A percentile compares a stretch with the other conserved stretches of the same genome.
phyloP scores from a whole-genome alignment of 2,329 filamentous ascomycete species.

The Leptographium galeiforme region DNA sequence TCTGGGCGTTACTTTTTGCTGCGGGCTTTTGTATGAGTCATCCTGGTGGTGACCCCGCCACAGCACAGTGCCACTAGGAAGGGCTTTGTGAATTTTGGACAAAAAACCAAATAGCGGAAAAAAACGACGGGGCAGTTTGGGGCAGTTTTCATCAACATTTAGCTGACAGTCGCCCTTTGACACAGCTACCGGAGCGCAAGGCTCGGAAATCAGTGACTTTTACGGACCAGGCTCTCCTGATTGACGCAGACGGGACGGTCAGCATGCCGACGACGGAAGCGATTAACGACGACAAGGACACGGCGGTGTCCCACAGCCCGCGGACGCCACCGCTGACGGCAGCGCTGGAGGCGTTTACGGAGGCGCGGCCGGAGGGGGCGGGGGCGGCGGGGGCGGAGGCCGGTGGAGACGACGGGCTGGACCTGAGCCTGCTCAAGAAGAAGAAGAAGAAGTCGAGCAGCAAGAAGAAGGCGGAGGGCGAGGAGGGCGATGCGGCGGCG shows the following conservation, averaged over 20 bases:
- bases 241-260: constrained; percentile 80
- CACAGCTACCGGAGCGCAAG: constrained; percentile 10
- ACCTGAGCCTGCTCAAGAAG: constrained; percentile 48
- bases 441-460: constrained; percentile 38
- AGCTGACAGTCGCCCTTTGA: not conserved
- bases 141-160: not conserved
- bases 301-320: constrained; percentile 65
- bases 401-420: constrained; percentile 44
- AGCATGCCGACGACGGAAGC: constrained; percentile 55
- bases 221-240: constrained; percentile 73
- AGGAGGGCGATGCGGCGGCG: constrained; percentile 38
- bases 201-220: constrained; percentile 74
- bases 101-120: constrained; percentile 3
- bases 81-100: not conserved
- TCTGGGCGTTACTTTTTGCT: not conserved
- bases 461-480: constrained; percentile 26
- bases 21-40: constrained; percentile 4
- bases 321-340: constrained; percentile 48
- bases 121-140: not conserved
- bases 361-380: constrained; percentile 28
- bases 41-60: constrained; percentile 8
- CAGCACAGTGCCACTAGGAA: not conserved
- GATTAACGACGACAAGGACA: constrained; percentile 61
- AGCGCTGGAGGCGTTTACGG: constrained; percentile 42
- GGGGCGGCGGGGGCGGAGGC: constrained; percentile 22